Evolutionary conservation across 495 filamentous ascomycete species (phyloP), one percentile per base, ranked within the genome.

Genomic region (Trichoderma erinaceum): DNA sequence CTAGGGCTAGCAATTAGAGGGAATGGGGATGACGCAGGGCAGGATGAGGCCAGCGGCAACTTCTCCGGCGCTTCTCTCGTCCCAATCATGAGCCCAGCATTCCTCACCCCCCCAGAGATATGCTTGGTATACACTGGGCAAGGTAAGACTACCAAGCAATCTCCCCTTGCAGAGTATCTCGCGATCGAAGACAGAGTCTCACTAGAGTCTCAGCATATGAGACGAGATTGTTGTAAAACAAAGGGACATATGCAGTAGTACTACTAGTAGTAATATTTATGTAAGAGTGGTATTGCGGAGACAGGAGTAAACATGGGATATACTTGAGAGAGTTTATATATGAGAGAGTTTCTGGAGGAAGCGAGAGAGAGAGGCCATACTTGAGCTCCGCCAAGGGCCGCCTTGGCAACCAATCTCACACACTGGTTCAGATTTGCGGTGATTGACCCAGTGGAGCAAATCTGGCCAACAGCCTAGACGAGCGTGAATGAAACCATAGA

Each of bases 391-490:
- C 87, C 88, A 48, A 82, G 80, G 43, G 85, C 88, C 27, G 92
- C 91, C 74, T 91, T 91, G 65, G 82, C 80, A 58, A 95, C 82
- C 44, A 97, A 81, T 52, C 78, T 75, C 48, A 86, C 86, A 73
- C 91, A 95, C 76, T 93, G 90, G 35, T 80, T 74, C 27, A 96
- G 86, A 74, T 97, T 97, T 73, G 91, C 82, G 69, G 85, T 77
- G 83, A 95, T 89, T 74, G 82, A 89, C 63, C 89, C 84, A 69
- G 90, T 94, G 32, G 91, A 91, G 76, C 92, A 94, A 73, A 97
- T 79, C 77, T 97, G 92, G 32, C 92, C 92, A 35, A 97, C 84
- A 56, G 92, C 92, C 92, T 96, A 41, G n/a, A 25, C 8, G 27
- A 50, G 16, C 15, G 3, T 11, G 15, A 48, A 16, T 16, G 13